Base-by-base conservation (phyloP, 129 eudicot genomes). In the Pseudognaphalium luteoalbum region DNA sequence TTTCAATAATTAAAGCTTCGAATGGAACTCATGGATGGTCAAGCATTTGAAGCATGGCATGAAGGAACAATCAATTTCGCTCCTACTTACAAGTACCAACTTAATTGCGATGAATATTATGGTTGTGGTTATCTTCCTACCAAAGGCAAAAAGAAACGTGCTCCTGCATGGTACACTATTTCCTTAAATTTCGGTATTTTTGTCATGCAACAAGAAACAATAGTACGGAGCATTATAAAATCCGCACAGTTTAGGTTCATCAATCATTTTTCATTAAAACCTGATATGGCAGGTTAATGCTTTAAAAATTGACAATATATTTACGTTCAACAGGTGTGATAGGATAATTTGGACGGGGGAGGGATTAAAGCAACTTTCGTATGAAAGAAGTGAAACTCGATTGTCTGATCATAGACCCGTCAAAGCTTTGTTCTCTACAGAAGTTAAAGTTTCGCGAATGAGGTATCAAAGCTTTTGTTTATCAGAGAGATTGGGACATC, bases 21-120 rank as follows among this genome's bases (percentile, higher is more conserved):
- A 72, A 82, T 78, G 74, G 96, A 91, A 80, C 85, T 83, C 28
- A 80, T 70, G 81, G 91, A 85, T 60, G 92, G 92, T 30, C 85
- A 82, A 82, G 68, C 83, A n/a, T 91, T 91, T 76, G 88, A 85
- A 78, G 85, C 76, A 33, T 91, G 97, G 97, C 90, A 89, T 19
- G 97, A 91, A 83, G 90, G 91, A 69, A 67, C 57, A 50, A 85
- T 91, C 35, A 81, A 80, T 37, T 91, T 91, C 68, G 89, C 92
- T 74, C 97, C 97, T 22, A 91, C 97, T n/a, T 91, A 91, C 83
- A 91, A 91, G 66, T 91, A 89, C 74, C 52, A 77, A 47, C 82
- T 72, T 0, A 87, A 81, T 76, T 83, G 87, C 19, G 87, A 86
- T 69, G 86, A 82, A 25, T 91, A 91, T 69, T 88, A 85, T 73